These are phyloP conservation scores for Liriodendron chinense DNA, from an alignment of 164 flowering plant species.

Conservation along the genomic window DNA sequence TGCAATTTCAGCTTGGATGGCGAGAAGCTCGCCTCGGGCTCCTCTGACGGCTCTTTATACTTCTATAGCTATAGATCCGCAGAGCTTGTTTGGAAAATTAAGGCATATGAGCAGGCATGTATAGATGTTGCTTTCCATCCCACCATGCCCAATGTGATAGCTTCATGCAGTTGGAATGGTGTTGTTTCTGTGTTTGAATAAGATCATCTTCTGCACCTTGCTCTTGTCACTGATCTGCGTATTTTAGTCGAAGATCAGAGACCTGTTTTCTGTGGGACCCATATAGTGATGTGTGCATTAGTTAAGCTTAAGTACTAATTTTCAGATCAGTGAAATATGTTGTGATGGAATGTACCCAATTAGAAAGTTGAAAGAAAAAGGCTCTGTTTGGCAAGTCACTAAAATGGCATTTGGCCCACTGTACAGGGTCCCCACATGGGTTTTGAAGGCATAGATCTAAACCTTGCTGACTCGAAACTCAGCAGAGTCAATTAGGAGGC, in stretches of 20 bases:
- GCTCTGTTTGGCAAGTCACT: too few species aligned
- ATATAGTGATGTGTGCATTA: not conserved
- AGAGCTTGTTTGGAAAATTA: conserved; percentile 49
- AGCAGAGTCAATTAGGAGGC: too few species aligned
- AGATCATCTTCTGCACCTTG: conserved; percentile 8
- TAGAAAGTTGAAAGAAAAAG: too few species aligned
- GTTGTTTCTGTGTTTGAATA: conserved; percentile 58
- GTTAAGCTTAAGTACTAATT: too few species aligned
- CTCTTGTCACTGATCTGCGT: not conserved
- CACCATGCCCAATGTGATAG: conserved; percentile 59
- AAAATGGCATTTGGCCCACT: too few species aligned
- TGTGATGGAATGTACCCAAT: too few species aligned
- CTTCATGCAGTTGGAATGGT: conserved; percentile 84
- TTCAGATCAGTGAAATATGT: too few species aligned
- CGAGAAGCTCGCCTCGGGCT: conserved; percentile 61
- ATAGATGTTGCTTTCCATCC: conserved; percentile 82
- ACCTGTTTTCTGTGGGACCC: not conserved
- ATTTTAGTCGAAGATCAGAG: not conserved
- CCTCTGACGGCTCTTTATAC: conserved; percentile 77
- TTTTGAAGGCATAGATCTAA: too few species aligned
- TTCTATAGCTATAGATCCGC: conserved; percentile 55
- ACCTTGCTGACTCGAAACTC: too few species aligned
- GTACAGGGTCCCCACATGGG: too few species aligned
- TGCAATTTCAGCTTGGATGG: conserved; percentile 84
- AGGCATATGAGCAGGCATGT: conserved; percentile 67